phyloP scores from a whole-genome alignment of 2,329 filamentous ascomycete genomes.

The Colletotrichum nymphaeae region DNA sequence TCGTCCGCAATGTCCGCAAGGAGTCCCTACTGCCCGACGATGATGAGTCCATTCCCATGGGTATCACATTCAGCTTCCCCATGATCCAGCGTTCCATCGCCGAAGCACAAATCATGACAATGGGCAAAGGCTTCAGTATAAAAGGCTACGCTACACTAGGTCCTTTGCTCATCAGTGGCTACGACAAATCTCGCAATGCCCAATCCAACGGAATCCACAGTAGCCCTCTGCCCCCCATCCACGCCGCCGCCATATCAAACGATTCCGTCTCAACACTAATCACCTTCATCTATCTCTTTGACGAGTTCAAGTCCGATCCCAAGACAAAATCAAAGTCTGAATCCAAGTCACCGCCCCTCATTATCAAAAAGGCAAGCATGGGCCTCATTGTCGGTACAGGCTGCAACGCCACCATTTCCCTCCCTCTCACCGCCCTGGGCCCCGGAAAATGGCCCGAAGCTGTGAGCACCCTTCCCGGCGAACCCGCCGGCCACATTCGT shows the following conservation, averaged over 20 bases:
- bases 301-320: slow-evolving; percentile 64
- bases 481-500: slow-evolving; percentile 63
- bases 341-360: not conserved
- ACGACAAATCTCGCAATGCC: slow-evolving; percentile 58
- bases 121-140: slow-evolving; percentile 78
- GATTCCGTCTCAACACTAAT: slow-evolving; percentile 84
- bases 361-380: slow-evolving; percentile 72
- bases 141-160: slow-evolving; percentile 70
- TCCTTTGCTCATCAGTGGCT: slow-evolving; percentile 68
- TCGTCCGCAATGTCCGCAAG: slow-evolving; percentile 70
- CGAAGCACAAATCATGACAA: slow-evolving; percentile 72
- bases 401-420: slow-evolving; percentile 82
- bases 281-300: slow-evolving; percentile 79
- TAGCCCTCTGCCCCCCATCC: slow-evolving; percentile 68
- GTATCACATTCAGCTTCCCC: slow-evolving; percentile 78
- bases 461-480: slow-evolving; percentile 60
- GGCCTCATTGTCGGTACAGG: slow-evolving; percentile 86
- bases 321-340: too few species aligned
- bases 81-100: slow-evolving; percentile 73
- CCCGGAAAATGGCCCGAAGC: slow-evolving; percentile 68
- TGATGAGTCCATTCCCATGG: slow-evolving; percentile 66
- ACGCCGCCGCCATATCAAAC: slow-evolving; percentile 82
- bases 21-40: slow-evolving; percentile 53
- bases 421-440: slow-evolving; percentile 72
- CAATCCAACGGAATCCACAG: slow-evolving; percentile 13